Base-by-base conservation (phyloP, 2,329 filamentous ascomycete genomes). In the Cordyceps javanica region DNA sequence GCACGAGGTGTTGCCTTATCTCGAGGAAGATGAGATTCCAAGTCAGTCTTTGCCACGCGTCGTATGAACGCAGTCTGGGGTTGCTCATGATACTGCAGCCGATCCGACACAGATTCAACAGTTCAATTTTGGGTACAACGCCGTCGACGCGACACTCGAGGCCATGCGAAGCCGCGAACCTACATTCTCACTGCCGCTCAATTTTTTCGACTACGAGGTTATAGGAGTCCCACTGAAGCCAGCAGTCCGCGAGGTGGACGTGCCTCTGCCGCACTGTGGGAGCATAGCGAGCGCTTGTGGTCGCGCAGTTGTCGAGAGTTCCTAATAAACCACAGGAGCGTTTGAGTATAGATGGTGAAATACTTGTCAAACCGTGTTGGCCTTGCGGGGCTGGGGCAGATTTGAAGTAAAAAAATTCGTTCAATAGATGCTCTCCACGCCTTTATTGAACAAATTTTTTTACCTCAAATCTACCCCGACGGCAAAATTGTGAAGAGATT, bases 21-120 rank as follows among this genome's bases (percentile, higher is more conserved):
- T 72, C 36, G 46, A 60, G 1, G 63, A 62, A 14, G 67, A 70
- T 4, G 59, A 64, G 14, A 66, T 71, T 2, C 70, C 70, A 0
- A 67, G 69, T 72, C 62, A 62, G 52, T 39, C 13, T 46, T 13
- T 21, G 26, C 16, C 11, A 3, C 16, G 14, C 19, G 25, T 11
- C 16, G 32, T n/a, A 23, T 8, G 23, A 28, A 25, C 6, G 19
- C 14, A 14, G 9, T 13, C 23, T 6, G 34, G 9, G 10, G 19
- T 30, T 7, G 44, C 54, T 56, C 7, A 56, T 34, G 7, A 19
- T 11, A 25, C 2, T 0, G 19, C 13, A 56, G 54, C 54, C 25
- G 42, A 36, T 5, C 46, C 42, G 13, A 56, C 60, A 21, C 58
- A 58, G 10, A 56, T 61, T 48, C 57, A 42, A 25, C 38, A 62